These are phyloP conservation scores for Mycena haematopus DNA, from an alignment of 768 basidiomycete genomes.

Conservation along the genomic window DNA sequence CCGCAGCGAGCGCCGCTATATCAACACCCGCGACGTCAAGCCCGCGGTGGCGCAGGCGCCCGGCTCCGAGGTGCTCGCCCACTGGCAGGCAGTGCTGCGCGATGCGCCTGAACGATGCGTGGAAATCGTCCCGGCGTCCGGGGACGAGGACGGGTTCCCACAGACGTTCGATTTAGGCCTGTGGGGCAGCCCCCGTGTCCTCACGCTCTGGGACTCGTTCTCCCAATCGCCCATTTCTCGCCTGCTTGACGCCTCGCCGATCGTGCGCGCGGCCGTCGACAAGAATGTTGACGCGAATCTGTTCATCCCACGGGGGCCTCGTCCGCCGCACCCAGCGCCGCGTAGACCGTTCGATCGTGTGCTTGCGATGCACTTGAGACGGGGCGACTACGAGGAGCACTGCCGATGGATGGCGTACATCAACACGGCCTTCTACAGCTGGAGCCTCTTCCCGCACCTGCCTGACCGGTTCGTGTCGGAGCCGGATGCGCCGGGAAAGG, in stretches of 20 bases:
- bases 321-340: constrained; percentile 36
- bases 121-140: constrained; percentile 38
- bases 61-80: constrained; percentile 43
- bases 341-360: constrained; percentile 40
- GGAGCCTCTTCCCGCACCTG: constrained; percentile 32
- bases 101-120: constrained; percentile 53
- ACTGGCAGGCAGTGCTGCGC: constrained; percentile 48
- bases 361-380: constrained; percentile 33
- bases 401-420: constrained; percentile 28
- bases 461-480: constrained; percentile 32
- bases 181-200: constrained; percentile 41
- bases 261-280: constrained; percentile 44
- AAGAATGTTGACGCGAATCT: constrained; percentile 39
- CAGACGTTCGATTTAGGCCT: constrained; percentile 45
- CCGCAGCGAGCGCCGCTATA: constrained; percentile 41
- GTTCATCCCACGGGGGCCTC: constrained; percentile 39
- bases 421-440: constrained; percentile 27
- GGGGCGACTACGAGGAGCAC: constrained; percentile 36
- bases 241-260: constrained; percentile 41
- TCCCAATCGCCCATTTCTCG: constrained; percentile 42
- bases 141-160: constrained; percentile 37
- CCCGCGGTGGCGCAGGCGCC: constrained; percentile 36
- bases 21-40: constrained; percentile 50
- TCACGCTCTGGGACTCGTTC: constrained; percentile 43
- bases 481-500: constrained; percentile 18